Conservation (phyloP, 2,329 filamentous ascomycete species). For the Colletotrichum sublineola region DNA sequence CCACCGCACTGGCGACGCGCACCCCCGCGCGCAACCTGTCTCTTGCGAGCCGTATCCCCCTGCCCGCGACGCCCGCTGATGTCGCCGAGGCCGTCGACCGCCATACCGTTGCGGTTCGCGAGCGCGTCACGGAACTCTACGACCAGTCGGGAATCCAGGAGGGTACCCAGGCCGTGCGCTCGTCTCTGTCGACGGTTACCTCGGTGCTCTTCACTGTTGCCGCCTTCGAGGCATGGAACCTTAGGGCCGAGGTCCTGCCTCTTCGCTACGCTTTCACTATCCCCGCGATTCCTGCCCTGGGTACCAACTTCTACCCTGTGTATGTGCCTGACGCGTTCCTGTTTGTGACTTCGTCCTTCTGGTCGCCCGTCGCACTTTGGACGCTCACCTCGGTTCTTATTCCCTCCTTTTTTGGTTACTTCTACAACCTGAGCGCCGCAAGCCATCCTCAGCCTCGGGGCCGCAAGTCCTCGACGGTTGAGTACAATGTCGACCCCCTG, state of each 20-base stretch:
- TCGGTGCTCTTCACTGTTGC: conserved; percentile 78
- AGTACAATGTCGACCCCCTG: conserved; percentile 83
- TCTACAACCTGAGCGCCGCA: conserved; percentile 84
- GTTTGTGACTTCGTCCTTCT: conserved; percentile 82
- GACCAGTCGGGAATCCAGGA: conserved; percentile 76
- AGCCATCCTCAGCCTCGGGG: conserved; percentile 58
- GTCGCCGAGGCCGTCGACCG: conserved; percentile 83
- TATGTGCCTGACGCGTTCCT: conserved; percentile 85
- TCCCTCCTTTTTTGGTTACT: conserved; percentile 83
- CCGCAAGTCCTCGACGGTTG: conserved; percentile 53
- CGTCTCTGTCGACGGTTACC: conserved; percentile 78
- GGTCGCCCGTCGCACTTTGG: conserved; percentile 86
- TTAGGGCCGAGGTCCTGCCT: conserved; percentile 79
- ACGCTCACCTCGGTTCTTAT: conserved; percentile 76
- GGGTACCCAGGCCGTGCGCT: conserved; percentile 74
- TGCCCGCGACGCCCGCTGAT: conserved; percentile 84
- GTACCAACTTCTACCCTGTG: conserved; percentile 71
- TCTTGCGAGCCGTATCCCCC: conserved; percentile 72
- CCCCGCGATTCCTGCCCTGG: conserved; percentile 70
- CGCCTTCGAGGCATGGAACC: conserved; percentile 76
- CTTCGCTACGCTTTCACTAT: conserved; percentile 80
- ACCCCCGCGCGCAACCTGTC: conserved; percentile 66
- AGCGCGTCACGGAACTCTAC: conserved; percentile 74
- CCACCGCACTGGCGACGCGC: conserved; percentile 60
- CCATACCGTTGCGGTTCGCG: conserved; percentile 74